A percentile compares a stretch with the other conserved stretches of the same genome.
Evolutionary conservation across 2,329 filamentous ascomycete species (phyloP).

Genomic region (Saccharata proteae): DNA sequence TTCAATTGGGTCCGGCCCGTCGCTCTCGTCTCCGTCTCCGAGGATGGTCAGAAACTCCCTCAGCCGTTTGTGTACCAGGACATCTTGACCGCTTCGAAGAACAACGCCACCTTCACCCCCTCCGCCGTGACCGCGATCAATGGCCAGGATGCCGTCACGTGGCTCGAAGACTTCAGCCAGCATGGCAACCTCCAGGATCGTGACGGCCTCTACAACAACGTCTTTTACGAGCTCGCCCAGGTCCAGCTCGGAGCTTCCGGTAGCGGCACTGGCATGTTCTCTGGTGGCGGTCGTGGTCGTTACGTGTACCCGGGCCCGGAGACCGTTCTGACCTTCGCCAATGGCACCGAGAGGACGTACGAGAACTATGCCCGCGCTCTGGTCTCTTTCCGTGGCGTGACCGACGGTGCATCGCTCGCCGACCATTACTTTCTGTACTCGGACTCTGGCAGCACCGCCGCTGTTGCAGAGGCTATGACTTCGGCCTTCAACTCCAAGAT

Average conservation of each 20-base stretch:
- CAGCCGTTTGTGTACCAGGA: slow-evolving; percentile 44
- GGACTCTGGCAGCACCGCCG: slow-evolving; percentile 9
- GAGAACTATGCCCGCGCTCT: slow-evolving; percentile 33
- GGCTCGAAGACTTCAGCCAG: slow-evolving; percentile 36
- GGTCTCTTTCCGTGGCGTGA: slow-evolving; percentile 27
- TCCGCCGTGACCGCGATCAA: slow-evolving; percentile 45
- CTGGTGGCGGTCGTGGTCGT: slow-evolving; percentile 29
- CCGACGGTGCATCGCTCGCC: slow-evolving; percentile 28
- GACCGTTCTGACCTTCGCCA: slow-evolving; percentile 34
- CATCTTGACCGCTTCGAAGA: slow-evolving; percentile 28
- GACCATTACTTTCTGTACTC: slow-evolving; percentile 22
- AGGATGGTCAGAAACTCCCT: slow-evolving; percentile 43
- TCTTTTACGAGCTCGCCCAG: slow-evolving; percentile 35
- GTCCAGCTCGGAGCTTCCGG: slow-evolving; percentile 29
- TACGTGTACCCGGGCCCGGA: slow-evolving; percentile 30
- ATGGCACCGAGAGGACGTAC: slow-evolving; percentile 29
- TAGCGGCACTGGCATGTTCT: slow-evolving; percentile 31
- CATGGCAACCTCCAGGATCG: slow-evolving; percentile 41
- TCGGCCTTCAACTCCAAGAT: slow-evolving; percentile 2
- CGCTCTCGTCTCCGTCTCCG: slow-evolving; percentile 47
- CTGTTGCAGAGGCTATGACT: slow-evolving; percentile 1
- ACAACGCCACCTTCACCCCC: slow-evolving; percentile 30
- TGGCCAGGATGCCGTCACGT: slow-evolving; percentile 40
- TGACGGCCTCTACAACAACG: slow-evolving; percentile 44
- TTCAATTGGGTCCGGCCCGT: slow-evolving; percentile 40